These are phyloP conservation scores for Microcyclospora tardicrescens DNA, from an alignment of 2,329 filamentous ascomycete species.

Conservation along the genomic window DNA sequence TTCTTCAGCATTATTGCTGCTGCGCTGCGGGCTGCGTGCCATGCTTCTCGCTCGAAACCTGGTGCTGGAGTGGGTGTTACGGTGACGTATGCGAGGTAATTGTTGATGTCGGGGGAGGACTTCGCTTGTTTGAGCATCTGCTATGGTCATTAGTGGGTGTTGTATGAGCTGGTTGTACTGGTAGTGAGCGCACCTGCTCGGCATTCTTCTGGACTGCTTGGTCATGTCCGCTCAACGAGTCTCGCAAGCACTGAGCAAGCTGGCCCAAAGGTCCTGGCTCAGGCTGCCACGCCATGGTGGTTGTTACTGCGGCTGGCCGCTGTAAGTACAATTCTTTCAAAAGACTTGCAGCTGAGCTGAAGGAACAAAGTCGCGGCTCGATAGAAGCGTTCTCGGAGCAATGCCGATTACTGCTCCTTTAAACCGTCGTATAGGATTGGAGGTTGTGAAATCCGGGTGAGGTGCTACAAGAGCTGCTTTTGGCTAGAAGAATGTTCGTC, in stretches of 20 bases:
- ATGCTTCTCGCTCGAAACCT: slow-evolving; percentile 47
- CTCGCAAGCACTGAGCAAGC: slow-evolving; percentile 76
- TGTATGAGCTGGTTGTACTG: slow-evolving; percentile 9
- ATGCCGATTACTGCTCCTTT: no score
- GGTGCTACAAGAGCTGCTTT: no score
- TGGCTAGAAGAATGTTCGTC: no score
- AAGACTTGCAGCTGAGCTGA: no score
- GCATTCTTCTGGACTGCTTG: slow-evolving; percentile 74
- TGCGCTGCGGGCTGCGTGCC: slow-evolving; percentile 68
- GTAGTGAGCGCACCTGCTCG: slow-evolving; percentile 53
- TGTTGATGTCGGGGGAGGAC: slow-evolving; percentile 82
- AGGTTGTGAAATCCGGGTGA: no score
- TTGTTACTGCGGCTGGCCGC: neutral
- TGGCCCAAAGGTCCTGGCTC: slow-evolving; percentile 75
- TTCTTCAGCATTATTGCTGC: slow-evolving; percentile 95
- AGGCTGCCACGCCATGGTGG: slow-evolving; percentile 82
- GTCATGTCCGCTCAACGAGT: slow-evolving; percentile 79
- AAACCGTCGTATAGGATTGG: no score
- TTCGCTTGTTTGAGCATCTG: slow-evolving; percentile 92
- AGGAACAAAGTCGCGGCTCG: no score
- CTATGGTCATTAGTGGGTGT: neutral
- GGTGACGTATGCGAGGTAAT: slow-evolving; percentile 88
- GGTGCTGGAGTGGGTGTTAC: slow-evolving; percentile 52
- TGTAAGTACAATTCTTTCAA: no score
- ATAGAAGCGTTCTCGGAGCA: no score